phyloP scores from a whole-genome alignment of 2,329 filamentous ascomycete genomes.

The Cephalotrichum gorgonifer region DNA sequence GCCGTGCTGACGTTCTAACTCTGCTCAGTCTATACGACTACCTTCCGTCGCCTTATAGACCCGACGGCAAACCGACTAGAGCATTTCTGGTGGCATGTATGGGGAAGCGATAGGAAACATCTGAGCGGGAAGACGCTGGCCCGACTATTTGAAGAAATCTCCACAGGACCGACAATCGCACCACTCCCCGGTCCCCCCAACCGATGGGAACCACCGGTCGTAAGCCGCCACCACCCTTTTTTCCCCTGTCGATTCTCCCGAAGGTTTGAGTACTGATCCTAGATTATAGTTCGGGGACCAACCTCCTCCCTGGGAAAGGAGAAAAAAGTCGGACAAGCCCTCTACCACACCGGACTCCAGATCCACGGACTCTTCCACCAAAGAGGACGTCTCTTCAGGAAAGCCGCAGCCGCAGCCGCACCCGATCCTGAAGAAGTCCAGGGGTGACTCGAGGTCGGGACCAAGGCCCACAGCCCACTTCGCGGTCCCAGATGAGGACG shows the following conservation, averaged over 20 bases:
- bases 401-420: conserved; percentile 37
- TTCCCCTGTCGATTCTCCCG: not conserved
- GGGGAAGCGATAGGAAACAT: conserved; percentile 44
- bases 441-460: conserved; percentile 40
- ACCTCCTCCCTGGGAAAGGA: conserved; percentile 6
- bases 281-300: not conserved
- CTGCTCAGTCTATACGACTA: conserved; percentile 48
- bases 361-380: conserved; percentile 24
- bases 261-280: not conserved
- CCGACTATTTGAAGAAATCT: conserved; percentile 46
- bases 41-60: conserved; percentile 45
- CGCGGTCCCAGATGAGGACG: conserved; percentile 38
- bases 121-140: conserved; percentile 44
- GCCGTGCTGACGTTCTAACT: not conserved
- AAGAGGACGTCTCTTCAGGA: conserved; percentile 17
- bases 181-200: conserved; percentile 42
- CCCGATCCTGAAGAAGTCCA: conserved; percentile 50
- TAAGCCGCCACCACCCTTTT: not conserved
- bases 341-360: not conserved
- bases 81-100: conserved; percentile 58
- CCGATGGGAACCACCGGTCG: conserved; percentile 41
- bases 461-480: conserved; percentile 52
- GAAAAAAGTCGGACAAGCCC: conserved; percentile 14
- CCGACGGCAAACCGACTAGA: conserved; percentile 53
- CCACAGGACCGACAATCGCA: conserved; percentile 45